These are phyloP conservation scores for Brassica napus DNA, from an alignment of 345 rosid genomes.

Conservation along the genomic window DNA sequence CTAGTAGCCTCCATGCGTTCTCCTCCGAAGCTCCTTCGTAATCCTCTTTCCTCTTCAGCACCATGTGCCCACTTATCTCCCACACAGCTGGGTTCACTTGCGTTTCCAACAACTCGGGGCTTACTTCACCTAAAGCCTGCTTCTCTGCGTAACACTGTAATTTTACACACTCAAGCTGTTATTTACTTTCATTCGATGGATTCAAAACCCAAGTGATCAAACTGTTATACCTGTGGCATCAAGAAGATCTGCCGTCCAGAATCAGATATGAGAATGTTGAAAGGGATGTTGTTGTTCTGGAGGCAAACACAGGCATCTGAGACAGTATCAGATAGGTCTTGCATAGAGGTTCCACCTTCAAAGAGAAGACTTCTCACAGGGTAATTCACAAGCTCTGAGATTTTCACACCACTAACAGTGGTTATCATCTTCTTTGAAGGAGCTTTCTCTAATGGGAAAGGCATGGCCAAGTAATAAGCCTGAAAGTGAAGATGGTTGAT, in stretches of 20 bases:
- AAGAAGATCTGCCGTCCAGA: constrained; percentile 80
- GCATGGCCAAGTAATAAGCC: constrained; percentile 38
- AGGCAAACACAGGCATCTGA: constrained; percentile 84
- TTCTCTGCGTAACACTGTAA: constrained; percentile 96
- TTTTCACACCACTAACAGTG: constrained; percentile 54
- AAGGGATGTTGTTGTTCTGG: constrained; percentile 90
- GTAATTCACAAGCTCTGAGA: constrained; percentile 69
- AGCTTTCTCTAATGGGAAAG: constrained; percentile 91
- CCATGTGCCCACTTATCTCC: constrained; percentile 99
- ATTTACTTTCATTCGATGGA: background rate
- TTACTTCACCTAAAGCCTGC: constrained; percentile 97
- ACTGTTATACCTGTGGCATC: constrained; percentile 76
- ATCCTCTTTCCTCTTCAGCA: constrained; percentile 89
- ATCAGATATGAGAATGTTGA: constrained; percentile 82
- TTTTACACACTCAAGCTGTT: constrained; percentile 7
- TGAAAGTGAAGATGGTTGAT: constrained; percentile 99
- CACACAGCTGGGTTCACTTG: constrained; percentile 99
- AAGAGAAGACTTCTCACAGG: constrained; percentile 45
- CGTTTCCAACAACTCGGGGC: constrained; percentile 78
- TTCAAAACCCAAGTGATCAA: background rate
- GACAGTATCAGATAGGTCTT: constrained; percentile 61
- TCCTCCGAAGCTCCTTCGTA: constrained; percentile 89
- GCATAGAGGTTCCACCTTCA: constrained; percentile 68
- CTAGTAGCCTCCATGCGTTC: constrained; percentile 93
- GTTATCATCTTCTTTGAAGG: constrained; percentile 24